phyloP scores from a whole-genome alignment of 768 basidiomycete genomes.

The Sutorius australiensis region DNA sequence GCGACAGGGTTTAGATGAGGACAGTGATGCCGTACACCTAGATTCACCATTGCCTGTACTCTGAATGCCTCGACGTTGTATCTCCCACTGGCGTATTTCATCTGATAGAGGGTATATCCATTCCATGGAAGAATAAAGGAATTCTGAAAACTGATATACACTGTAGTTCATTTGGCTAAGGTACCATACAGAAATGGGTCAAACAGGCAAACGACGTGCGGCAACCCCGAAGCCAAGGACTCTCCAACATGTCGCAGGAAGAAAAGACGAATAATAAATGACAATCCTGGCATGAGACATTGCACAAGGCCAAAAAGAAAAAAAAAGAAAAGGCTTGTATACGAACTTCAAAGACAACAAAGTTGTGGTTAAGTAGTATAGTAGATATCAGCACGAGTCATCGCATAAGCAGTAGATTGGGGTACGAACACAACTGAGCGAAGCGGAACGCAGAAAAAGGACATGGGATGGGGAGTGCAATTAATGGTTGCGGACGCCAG shows the following conservation, averaged over 20 bases:
- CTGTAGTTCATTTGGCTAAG: conserved; percentile 13
- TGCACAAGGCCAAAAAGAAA: conserved; percentile 1
- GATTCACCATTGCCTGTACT: neutral
- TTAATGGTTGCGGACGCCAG: conserved; percentile 27
- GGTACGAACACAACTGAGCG: conserved; percentile 16
- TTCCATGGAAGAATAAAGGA: conserved; percentile 3
- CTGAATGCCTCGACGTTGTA: neutral
- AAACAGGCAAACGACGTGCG: neutral
- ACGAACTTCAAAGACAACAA: conserved; percentile 18
- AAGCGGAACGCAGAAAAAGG: conserved; percentile 14
- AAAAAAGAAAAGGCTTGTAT: conserved; percentile 9
- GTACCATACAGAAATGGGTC: conserved; percentile 11
- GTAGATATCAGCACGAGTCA: conserved; percentile 31
- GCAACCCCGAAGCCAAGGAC: conserved; percentile 1
- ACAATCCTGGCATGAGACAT: conserved; percentile 11
- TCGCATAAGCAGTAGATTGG: conserved; percentile 29
- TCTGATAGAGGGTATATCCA: neutral
- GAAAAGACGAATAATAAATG: neutral
- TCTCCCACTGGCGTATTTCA: neutral
- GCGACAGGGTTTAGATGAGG: neutral
- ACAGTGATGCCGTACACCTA: neutral
- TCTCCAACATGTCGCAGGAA: neutral
- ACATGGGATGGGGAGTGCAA: conserved; percentile 24
- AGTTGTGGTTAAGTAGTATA: conserved; percentile 31
- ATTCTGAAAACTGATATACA: conserved; percentile 24